Evolutionary conservation across 73 alveolate genomes (phyloP), one percentile per base, ranked within the genome.

Genomic region (Blepharisma japonicum): DNA sequence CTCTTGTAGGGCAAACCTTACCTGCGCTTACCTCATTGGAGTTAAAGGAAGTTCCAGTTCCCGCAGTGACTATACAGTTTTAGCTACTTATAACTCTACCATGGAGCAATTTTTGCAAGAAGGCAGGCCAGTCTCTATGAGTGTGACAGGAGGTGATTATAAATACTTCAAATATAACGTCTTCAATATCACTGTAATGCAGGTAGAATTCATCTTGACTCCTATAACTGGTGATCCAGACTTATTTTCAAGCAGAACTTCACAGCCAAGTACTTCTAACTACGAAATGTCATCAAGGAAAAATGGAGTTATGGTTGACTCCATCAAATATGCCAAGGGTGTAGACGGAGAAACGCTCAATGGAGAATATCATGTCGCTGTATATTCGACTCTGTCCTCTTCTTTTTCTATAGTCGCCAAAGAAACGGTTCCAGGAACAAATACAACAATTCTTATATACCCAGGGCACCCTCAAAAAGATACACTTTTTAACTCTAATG

Each of bases 391-490:
- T 70, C 32, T 9, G 2, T 11, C 20, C 61, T 39, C 77, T 3
- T 45, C 61, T 45, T 70, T 45, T 70, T 45, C 68, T n/a, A 45
- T 70, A 70, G 66, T 70, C 20, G 80, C 66, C 21, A 45, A 11
- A 38, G 21, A 9, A 45, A n/a, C n/a, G 14, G 3, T 70, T 7
- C 56, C 56, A 70, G 80, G 66, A 0, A 47, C 11, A 70, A 70
- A 70, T 45, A 39, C 68, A 14, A 45, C 80, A 45, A 47, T 70
- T 45, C 66, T 14, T 48, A 39, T 70, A 11, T 45, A n/a, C 80
- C 66, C 56, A 39, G 80, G 80, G 2, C 56, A 70, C 4, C 80
- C 80, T n/a, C 80, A 70, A 25, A 45, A 70, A 25, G 80, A 70
- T 45, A 47, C 66, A 2, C 14, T 70, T 70, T 70, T n/a, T n/a